phyloP scores from a whole-genome alignment of 179 eudicot genomes.

The Camellia oleifera region DNA sequence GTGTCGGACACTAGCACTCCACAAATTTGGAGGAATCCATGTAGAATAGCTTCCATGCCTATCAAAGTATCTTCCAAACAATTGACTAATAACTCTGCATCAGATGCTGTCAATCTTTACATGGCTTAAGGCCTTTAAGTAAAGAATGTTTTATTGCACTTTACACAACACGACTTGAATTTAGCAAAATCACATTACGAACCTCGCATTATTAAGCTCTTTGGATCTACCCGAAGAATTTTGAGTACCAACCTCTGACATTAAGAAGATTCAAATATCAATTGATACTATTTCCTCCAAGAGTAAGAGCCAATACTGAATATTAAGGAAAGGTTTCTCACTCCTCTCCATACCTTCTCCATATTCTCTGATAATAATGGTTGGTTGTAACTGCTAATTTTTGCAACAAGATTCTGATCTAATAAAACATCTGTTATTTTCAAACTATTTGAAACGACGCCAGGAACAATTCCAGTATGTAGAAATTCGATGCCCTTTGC shows the following conservation, averaged over 20 bases:
- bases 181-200: background rate
- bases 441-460: constrained; percentile 61
- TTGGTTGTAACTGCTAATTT: constrained; percentile 69
- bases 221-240: constrained; percentile 29
- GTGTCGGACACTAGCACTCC: too few relatives aligned
- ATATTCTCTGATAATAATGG: constrained; percentile 55
- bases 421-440: constrained; percentile 70
- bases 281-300: background rate
- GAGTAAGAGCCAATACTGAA: background rate
- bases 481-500: constrained; percentile 81
- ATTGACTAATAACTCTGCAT: background rate
- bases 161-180: background rate
- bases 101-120: background rate
- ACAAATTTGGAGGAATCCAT: too few relatives aligned
- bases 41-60: background rate
- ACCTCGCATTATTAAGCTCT: constrained; percentile 33
- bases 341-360: constrained; percentile 43
- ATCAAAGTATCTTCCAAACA: background rate
- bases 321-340: background rate
- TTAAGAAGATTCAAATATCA: background rate
- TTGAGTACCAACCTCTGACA: constrained; percentile 32
- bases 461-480: constrained; percentile 75
- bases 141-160: background rate
- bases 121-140: background rate
- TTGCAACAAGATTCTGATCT: constrained; percentile 72